Conservation (phyloP, 305 asterid species). For the Lippia alba region DNA sequence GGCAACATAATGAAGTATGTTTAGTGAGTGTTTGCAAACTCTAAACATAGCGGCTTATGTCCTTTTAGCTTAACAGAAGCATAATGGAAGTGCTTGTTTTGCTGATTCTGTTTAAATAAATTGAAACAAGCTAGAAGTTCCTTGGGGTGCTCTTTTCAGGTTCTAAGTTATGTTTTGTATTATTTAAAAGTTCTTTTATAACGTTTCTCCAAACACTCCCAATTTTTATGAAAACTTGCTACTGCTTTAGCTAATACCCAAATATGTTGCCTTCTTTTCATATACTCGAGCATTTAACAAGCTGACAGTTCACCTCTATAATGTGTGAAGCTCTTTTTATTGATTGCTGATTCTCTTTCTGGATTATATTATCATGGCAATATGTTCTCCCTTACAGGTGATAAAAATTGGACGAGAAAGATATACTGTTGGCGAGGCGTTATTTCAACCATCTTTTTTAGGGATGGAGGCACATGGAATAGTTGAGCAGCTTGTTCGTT, state of each 20-base stretch:
- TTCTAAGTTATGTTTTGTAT: background rate
- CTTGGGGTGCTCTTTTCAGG: background rate
- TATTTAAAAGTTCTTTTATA: too few relatives aligned
- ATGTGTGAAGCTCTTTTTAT: background rate
- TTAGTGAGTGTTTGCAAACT: background rate
- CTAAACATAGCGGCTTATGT: background rate
- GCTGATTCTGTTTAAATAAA: too few relatives aligned
- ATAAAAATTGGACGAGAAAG: constrained; percentile 83
- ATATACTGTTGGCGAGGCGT: constrained; percentile 88
- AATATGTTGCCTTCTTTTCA: background rate
- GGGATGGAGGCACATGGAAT: constrained; percentile 86
- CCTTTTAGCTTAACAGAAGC: constrained; percentile 5
- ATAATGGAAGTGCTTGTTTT: too few relatives aligned
- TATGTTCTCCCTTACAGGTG: constrained; percentile 56
- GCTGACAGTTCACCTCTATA: background rate
- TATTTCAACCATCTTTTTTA: constrained; percentile 85
- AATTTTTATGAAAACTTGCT: too few relatives aligned
- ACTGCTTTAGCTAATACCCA: background rate
- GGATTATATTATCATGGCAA: background rate
- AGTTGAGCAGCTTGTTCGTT: constrained; percentile 96
- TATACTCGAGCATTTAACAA: background rate
- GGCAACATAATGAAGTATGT: constrained; percentile 1
- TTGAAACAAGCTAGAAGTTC: too few relatives aligned
- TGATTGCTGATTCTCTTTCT: background rate
- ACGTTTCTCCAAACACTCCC: background rate